Evolutionary conservation across 768 basidiomycete genomes (phyloP), one percentile per base, ranked within the genome.

Genomic region (Solioccasus polychromus): DNA sequence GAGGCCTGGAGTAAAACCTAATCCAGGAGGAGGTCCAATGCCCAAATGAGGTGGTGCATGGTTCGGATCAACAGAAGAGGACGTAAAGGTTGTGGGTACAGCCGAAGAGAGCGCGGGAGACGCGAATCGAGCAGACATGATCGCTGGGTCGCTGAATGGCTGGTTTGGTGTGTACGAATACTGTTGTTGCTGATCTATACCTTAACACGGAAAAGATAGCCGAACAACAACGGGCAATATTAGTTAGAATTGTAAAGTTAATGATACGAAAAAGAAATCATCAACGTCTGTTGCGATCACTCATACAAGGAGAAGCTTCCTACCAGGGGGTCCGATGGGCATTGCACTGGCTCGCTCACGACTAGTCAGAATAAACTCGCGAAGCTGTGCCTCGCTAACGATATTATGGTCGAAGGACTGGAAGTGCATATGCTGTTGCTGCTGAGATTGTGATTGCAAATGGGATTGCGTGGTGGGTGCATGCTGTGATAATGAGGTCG

Each of bases 351-450:
- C 75, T 40, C 78, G 77, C 37, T 83, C 82, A 42, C 82, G 78
- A 59, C 83, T 88, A 20, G 77, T 76, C 59, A 80, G 80, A 44
- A 89, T 86, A 45, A 90, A 78, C 51, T 87, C 85, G 48, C 87
- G 76, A 51, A 90, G 73, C 59, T 88, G 83, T 12, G 83, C 83
- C 64, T 90, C 88, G 55, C 85, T 87, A 42, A 88, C 67, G 32
- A 64, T 42, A 14, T 61, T 65, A 23, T 73, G 74, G 50, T 77
- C 76, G 52, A 82, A 80, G 5, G 78, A 75, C 46, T 83, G 80
- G 57, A 81, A 80, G 9, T 75, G 74, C 41, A 59, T 55, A 28
- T 70, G 66, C 26, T 58, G 55, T n/a, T 58, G 64, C 40, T 53
- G 62, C 25, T 68, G 54, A n/a, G n/a, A n/a, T 8, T 45, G 67